Conservation (phyloP, 257 asterid genomes). For the Fraxinus anomala region DNA sequence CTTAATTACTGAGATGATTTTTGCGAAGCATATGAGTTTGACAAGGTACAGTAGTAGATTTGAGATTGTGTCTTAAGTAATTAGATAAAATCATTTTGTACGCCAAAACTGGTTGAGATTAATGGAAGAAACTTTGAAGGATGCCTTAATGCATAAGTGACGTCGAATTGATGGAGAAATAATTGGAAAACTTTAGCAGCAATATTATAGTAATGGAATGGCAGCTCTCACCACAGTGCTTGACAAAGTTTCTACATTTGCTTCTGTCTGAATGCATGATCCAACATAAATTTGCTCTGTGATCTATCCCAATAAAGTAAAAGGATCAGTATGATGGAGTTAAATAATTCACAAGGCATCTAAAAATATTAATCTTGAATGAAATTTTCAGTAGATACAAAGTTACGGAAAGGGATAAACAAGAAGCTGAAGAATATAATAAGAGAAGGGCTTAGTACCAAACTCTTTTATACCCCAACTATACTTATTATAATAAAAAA, state of each 20-base stretch:
- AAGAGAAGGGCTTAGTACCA: not conserved
- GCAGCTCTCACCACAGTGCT: conserved; percentile 57
- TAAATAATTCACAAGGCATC: conserved; percentile 21
- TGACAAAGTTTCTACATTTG: conserved; percentile 70
- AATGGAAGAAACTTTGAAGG: too few species aligned
- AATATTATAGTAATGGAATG: conserved; percentile 12
- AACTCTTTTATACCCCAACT: too few species aligned
- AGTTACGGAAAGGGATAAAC: conserved; percentile 1
- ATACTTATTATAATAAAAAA: too few species aligned
- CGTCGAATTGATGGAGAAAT: conserved; percentile 6
- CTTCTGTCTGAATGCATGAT: conserved; percentile 83
- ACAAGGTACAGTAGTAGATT: not conserved
- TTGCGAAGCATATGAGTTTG: not conserved
- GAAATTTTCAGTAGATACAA: not conserved
- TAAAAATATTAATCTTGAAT: conserved; percentile 1
- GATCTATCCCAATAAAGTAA: conserved; percentile 53
- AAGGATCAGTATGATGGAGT: conserved; percentile 21
- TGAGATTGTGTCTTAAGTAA: not conserved
- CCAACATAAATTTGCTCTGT: conserved; percentile 96
- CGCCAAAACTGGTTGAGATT: not conserved
- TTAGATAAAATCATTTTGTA: not conserved
- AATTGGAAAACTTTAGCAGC: conserved; percentile 15
- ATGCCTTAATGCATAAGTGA: conserved; percentile 15
- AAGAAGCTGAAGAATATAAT: conserved; percentile 6
- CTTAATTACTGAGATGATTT: conserved; percentile 2